Percentiles rank a stretch among this genome's conserved stretches.
These are phyloP conservation scores for Erysiphe pulchra DNA, from an alignment of 2,329 filamentous ascomycete species.

Conservation along the genomic window DNA sequence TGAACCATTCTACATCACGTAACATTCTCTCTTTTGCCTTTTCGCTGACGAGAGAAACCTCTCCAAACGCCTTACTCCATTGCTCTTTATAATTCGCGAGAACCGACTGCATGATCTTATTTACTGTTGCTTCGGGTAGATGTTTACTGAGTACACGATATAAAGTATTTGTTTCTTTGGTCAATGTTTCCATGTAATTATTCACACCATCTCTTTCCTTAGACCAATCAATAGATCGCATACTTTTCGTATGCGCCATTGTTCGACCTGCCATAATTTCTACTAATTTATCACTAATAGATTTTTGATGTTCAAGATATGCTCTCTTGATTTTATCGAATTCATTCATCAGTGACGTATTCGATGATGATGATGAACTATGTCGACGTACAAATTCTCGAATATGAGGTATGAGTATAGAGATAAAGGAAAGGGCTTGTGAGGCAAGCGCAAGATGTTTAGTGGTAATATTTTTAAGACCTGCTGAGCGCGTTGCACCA, in stretches of 20 bases:
- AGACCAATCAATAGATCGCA: conserved; percentile 43
- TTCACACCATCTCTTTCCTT: conserved; percentile 18
- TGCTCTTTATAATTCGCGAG: conserved; percentile 41
- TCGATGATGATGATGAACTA: conserved; percentile 21
- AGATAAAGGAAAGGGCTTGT: conserved; percentile 69
- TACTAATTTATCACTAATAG: conserved; percentile 48
- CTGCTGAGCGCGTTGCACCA: conserved; percentile 67
- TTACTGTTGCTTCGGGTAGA: conserved; percentile 34
- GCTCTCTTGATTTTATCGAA: conserved; percentile 11
- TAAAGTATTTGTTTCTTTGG: conserved; percentile 43
- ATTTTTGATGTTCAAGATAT: conserved; percentile 39
- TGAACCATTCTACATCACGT: conserved; percentile 36
- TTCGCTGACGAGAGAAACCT: conserved; percentile 30
- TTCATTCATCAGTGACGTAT: conserved; percentile 25
- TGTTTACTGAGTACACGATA: conserved; percentile 44
- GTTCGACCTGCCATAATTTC: conserved; percentile 45
- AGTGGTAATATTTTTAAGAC: conserved; percentile 86
- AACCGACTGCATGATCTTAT: conserved; percentile 44
- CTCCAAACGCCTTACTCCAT: conserved; percentile 35
- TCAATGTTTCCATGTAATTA: conserved; percentile 44
- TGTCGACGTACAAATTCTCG: conserved; percentile 78
- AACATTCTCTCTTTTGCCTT: conserved; percentile 36
- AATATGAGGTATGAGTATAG: conserved; percentile 66
- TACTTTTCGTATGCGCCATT: conserved; percentile 31
- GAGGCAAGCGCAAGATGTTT: conserved; percentile 82